Percentiles rank a stretch among this genome's conserved stretches.
Evolutionary conservation across 495 filamentous ascomycete genomes (phyloP).

Genomic region (Apiosordaria backusii): DNA sequence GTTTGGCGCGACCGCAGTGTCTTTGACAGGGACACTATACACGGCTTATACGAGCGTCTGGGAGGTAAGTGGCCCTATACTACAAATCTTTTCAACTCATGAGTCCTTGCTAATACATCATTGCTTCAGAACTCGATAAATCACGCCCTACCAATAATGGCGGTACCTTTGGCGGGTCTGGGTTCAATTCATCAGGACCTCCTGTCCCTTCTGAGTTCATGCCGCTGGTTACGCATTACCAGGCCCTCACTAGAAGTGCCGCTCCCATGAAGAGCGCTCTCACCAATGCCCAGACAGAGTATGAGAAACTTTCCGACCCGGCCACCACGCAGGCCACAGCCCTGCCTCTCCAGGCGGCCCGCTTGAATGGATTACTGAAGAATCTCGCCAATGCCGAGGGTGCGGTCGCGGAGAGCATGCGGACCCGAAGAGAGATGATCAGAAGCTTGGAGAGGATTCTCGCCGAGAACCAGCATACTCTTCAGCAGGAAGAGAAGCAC

Average conservation of each 20-base stretch:
- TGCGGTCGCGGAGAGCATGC: conserved; percentile 85
- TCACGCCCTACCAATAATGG: conserved; percentile 62
- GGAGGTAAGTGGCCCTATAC: conserved; percentile 54
- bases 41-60: conserved; percentile 70
- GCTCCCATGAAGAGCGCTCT: conserved; percentile 58
- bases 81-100: not conserved
- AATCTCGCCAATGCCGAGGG: conserved; percentile 85
- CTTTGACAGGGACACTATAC: conserved; percentile 76
- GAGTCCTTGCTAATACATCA: conserved; percentile 1
- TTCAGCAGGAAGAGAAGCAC: conserved; percentile 64
- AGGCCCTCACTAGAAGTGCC: conserved; percentile 65
- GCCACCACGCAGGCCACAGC: conserved; percentile 61
- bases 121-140: conserved; percentile 69
- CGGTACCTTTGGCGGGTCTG: conserved; percentile 50
- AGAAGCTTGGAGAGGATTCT: conserved; percentile 79
- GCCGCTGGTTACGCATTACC: conserved; percentile 67
- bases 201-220: conserved; percentile 70
- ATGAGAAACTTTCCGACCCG: conserved; percentile 68
- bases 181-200: conserved; percentile 56
- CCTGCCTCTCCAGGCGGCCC: conserved; percentile 86
- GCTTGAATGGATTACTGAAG: conserved; percentile 81
- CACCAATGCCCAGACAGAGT: conserved; percentile 71
- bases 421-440: conserved; percentile 74
- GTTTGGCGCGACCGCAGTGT: conserved; percentile 86
- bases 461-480: conserved; percentile 63